Base-by-base conservation (phyloP, 2,329 filamentous ascomycete species). In the Colletotrichum euphorbiae region DNA sequence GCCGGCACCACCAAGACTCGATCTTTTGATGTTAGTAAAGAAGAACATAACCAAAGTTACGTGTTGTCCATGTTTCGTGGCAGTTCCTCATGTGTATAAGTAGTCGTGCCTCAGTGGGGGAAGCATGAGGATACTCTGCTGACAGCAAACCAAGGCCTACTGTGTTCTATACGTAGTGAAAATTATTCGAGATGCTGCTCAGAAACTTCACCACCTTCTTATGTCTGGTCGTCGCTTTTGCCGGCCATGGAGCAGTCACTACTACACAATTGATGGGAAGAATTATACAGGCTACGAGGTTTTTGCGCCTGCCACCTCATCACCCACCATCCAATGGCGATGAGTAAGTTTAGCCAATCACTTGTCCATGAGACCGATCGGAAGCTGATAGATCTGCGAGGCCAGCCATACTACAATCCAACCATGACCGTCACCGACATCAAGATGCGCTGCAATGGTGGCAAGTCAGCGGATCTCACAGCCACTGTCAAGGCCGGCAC, bases 371-470 rank as follows among this genome's bases (percentile, higher is more conserved):
- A n/a, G 15, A 31, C 17, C 33, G 12, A 28, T 8, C 21, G 4
- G 11, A 17, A 33, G 28, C n/a, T 52, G 8, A 43, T 45, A 9
- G 12, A 15, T 36, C 17, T 36, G n/a, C 9, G 15, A 36, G 7
- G 4, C 4, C 28, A 62, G 86, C 80, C 82, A 15, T 79, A 85
- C 77, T 87, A 87, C 79, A 84, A 87, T 77, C 85, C 85, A 6
- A 83, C 84, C 70, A 80, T 82, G 75, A 79, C 78, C 6, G 80
- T 83, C 62, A 80, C 75, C n/a, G 81, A 84, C 74, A 72, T 77
- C 59, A 84, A 83, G 74, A 83, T 88, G 73, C 84, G 83, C 69
- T 88, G 86, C 79, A 88, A 87, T 74, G 85, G 84, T 59, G 85
- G 86, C 65, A 80, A 81, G 64, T 80, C 83, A 28, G 80, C 85